Evolutionary conservation across 2,329 filamentous ascomycete species (phyloP), one percentile per base, ranked within the genome.

Genomic region (Cordyceps tenuipes): DNA sequence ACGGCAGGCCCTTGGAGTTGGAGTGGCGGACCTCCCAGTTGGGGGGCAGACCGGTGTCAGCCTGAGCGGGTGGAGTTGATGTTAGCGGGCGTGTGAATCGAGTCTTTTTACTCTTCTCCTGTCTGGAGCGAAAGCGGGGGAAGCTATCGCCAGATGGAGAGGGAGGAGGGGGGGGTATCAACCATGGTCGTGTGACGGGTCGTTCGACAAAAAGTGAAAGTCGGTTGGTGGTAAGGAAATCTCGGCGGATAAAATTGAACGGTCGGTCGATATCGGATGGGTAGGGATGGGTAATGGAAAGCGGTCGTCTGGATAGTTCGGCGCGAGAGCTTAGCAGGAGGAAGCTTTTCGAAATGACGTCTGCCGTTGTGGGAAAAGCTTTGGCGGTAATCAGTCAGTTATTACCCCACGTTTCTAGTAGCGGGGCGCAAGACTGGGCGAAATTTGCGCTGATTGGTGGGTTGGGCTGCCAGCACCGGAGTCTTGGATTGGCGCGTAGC

Each of bases 1-100:
- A 99, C 43, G 94, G 94, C 41, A 97, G 88, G 77, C 96, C 96
- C 80, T 97, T 97, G 75, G 91, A 96, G 80, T 97, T 96, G 75
- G 91, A 96, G 78, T 95, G 91, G 73, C 94, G 91, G 71, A 99
- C 91, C 78, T 97, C 94, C 92, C 93, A 97, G 73, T 86, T 85
- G 54, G 85, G 74, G 63, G 92, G 92, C 64, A 97, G 85, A 72
- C 93, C 93, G 67, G 88, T 86, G 60, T 91, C 88, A 70, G 82
- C 77, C 85, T 88, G 9, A n/a, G 39, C 23, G n/a, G 12, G 23
- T 6, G 12, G 12, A 21, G 15, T 21, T 21, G 29, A 29, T n/a
- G 52, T 43, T 26, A 23, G 19, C 21, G 21, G 3, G 39, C 8
- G 9, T 41, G 39, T 17, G 15, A 43, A n/a, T 36, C 34, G 34